Conservation (phyloP, 225 moss, liverwort and hornwort species). For the Bryum argenteum region DNA sequence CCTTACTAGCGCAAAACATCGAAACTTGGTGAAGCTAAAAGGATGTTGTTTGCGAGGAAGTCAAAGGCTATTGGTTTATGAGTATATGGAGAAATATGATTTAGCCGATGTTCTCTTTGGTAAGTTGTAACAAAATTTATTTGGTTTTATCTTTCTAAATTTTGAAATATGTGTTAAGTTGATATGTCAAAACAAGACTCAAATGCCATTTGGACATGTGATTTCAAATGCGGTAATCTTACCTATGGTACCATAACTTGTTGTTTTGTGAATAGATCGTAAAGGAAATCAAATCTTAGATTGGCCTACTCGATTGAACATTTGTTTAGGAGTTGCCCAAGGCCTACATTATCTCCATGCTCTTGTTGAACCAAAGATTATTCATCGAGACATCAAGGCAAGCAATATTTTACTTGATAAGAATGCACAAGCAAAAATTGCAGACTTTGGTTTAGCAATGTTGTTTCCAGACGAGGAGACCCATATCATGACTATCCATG, state of each 20-base stretch:
- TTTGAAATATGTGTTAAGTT: background rate
- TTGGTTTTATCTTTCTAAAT: background rate
- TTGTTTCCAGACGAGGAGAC: conserved; percentile 7
- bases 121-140: background rate
- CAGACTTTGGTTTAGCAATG: background rate
- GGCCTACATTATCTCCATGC: conserved; percentile 1
- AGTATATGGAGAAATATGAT: conserved; percentile 13
- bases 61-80: conserved; percentile 3
- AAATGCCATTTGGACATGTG: no score
- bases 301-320: conserved; percentile 1
- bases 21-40: background rate
- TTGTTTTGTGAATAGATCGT: background rate
- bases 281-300: background rate
- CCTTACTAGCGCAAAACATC: conserved; percentile 1
- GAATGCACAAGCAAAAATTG: conserved; percentile 7
- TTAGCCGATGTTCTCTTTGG: background rate
- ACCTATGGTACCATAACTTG: background rate
- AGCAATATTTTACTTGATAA: conserved; percentile 1
- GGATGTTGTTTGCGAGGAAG: conserved; percentile 9
- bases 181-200: background rate
- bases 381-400: background rate
- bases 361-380: background rate
- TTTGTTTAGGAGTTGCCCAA: background rate
- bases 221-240: background rate
- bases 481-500: conserved; percentile 4